Evolutionary conservation across 225 moss, liverwort and hornwort species (phyloP), one percentile per base, ranked within the genome.

Genomic region (Thuidium tamariscinum): DNA sequence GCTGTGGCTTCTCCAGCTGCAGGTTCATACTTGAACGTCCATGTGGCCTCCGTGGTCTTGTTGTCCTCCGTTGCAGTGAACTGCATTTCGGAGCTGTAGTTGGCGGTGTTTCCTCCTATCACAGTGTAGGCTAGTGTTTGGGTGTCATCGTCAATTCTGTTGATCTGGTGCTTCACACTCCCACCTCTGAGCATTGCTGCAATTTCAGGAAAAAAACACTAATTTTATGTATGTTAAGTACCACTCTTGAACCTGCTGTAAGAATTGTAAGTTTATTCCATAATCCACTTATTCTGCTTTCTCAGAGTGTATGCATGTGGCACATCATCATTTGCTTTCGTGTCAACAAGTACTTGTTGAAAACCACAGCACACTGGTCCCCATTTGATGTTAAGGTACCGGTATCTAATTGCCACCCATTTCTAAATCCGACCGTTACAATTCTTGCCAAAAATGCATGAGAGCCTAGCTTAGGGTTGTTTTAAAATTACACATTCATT

Each of bases 101-200:
- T 63, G 27, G 90, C 42, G 20, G 4, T 11, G 16, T 56, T 55
- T 4, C 67, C 82, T 10, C 60, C 82, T 4, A 88, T 51, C 6
- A 89, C 67, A 5, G 87, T 89, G 86, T 91, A 92, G 13, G 46
- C 80, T 37, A 90, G 19, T 2, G 81, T 91, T 19, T 62, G 87
- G 10, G 83, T 32, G 36, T 74, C 86, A 11, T 89, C 63, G 61
- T 91, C 92, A 10, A 92, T 11, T 44, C n/a, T 82, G 52, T 89
- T 86, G 39, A 90, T 27, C 27, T 59, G 89, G 60, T 92, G 85
- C 80, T 81, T 90, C 57, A 86, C 86, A 61, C n/a, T 64, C 22
- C 89, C 87, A 16, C 87, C 87, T 21, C 74, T 66, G 6, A 80
- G 70, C 10, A 92, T 13, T 2, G 88, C 90, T 92, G 90, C 77